Evolutionary conservation across 2,329 filamentous ascomycete species (phyloP), one percentile per base, ranked within the genome.

Genomic region (Lithohypha guttulata): DNA sequence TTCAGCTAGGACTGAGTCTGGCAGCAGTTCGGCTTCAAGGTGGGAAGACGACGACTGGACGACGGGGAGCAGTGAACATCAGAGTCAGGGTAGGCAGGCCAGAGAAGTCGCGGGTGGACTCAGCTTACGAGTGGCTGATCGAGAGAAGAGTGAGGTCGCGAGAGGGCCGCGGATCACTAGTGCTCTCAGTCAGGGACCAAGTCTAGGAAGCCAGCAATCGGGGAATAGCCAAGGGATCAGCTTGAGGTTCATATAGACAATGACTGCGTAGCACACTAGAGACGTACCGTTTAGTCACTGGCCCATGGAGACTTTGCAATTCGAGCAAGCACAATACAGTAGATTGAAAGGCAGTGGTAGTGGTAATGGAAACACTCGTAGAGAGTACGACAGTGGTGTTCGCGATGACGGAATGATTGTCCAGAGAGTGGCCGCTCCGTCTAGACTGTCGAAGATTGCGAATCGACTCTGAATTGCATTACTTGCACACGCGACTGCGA

Each of bases 221-320:
- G 33, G 27, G 9, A 13, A 18, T 8, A 35, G 33, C 19, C 33
- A 35, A 25, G 17, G 15, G 7, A 7, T 22, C 20, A 34, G 22
- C 33, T 18, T 35, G 20, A 22, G 33, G 11, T 35, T 35, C 27
- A 25, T 27, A 35, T 35, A 27, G 33, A 6, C 6, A 18, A n/a
- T 6, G 13, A 22, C 4, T 34, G 30, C 18, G 8, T 5, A 33
- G 30, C 4, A 7, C 8, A 13, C 27, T 13, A 14, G n/a, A 5
- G n/a, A 29, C 6, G 11, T 13, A 13, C 17, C 17, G 27, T 13
- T 6, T 13, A 6, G 8, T 13, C 14, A 32, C 29, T 18, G 17
- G 27, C 6, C n/a, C n/a, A n/a, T 29, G 27, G 27, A 5, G 27
- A 29, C n/a, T 6, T 6, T 6, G 27, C 5, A 13, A 14, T n/a